A percentile compares a stretch with the other conserved stretches of the same genome.
phyloP scores from a whole-genome alignment of 805 yeast species.

The Tetrapisispora namnaoensis region DNA sequence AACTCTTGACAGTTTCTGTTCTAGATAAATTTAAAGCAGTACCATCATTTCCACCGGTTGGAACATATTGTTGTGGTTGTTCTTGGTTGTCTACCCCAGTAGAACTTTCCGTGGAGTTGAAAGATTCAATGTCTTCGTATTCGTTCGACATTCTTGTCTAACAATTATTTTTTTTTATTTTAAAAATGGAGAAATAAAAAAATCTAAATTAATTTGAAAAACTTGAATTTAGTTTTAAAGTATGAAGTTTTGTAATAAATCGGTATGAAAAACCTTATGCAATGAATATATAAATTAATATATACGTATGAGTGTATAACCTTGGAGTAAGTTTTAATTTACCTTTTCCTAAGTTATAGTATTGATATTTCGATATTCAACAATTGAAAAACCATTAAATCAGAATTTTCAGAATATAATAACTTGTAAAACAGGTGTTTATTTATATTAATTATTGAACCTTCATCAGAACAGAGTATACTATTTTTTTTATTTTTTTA shows the following conservation, averaged over 20 bases:
- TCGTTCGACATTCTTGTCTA: conserved; percentile 1
- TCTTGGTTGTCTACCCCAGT: conserved; percentile 9
- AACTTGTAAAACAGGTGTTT: too few species aligned
- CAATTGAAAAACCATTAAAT: too few species aligned
- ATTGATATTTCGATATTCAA: too few species aligned
- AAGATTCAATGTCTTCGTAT: conserved; percentile 2
- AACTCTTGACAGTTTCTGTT: conserved; percentile 68
- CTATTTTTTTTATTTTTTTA: neutral
- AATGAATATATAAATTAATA: neutral
- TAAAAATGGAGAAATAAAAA: neutral
- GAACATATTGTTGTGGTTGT: conserved; percentile 22
- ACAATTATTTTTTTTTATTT: neutral
- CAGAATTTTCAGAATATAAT: too few species aligned
- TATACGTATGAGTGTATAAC: neutral
- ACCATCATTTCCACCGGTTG: conserved; percentile 4
- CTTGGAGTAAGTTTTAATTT: neutral
- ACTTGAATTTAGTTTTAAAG: neutral
- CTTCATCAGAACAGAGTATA: neutral
- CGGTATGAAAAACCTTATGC: neutral
- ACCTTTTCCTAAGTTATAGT: too few species aligned
- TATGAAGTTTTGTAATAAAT: neutral
- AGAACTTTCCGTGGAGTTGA: conserved; percentile 8
- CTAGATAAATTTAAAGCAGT: conserved; percentile 32
- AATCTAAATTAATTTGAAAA: neutral
- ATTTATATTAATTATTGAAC: too few species aligned